Conservation (phyloP, 768 basidiomycete species). For the Tephrocybe rancida region DNA sequence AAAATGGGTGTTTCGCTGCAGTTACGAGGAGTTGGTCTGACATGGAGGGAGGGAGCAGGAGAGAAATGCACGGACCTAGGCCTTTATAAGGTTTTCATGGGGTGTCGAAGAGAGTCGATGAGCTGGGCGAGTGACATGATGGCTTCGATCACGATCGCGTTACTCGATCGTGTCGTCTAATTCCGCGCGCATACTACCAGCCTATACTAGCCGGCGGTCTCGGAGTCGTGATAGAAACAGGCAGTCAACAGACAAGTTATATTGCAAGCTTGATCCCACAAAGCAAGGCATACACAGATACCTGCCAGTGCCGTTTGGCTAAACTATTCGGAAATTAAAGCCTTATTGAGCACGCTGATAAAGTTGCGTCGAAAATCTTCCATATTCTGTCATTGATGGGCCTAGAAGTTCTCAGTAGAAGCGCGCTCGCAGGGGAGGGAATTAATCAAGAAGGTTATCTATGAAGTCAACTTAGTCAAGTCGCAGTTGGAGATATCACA, state of each 20-base stretch:
- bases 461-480: too few relatives aligned
- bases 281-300: too few relatives aligned
- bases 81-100: background rate
- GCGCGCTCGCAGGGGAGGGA: too few relatives aligned
- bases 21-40: constrained; percentile 40
- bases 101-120: constrained; percentile 3
- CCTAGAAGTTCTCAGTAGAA: too few relatives aligned
- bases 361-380: too few relatives aligned
- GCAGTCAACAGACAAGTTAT: background rate
- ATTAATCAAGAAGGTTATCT: too few relatives aligned
- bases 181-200: background rate
- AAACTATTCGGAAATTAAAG: too few relatives aligned
- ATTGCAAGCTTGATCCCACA: too few relatives aligned
- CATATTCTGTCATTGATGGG: too few relatives aligned
- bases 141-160: background rate
- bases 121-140: background rate
- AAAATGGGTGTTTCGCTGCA: constrained; percentile 44
- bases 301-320: too few relatives aligned
- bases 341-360: too few relatives aligned
- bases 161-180: background rate
- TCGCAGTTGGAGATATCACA: too few relatives aligned
- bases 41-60: constrained; percentile 23
- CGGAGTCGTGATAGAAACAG: background rate
- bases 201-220: background rate
- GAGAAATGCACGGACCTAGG: background rate